phyloP scores from a whole-genome alignment of 495 filamentous ascomycete species.

The Chaetomium cochliodes region DNA sequence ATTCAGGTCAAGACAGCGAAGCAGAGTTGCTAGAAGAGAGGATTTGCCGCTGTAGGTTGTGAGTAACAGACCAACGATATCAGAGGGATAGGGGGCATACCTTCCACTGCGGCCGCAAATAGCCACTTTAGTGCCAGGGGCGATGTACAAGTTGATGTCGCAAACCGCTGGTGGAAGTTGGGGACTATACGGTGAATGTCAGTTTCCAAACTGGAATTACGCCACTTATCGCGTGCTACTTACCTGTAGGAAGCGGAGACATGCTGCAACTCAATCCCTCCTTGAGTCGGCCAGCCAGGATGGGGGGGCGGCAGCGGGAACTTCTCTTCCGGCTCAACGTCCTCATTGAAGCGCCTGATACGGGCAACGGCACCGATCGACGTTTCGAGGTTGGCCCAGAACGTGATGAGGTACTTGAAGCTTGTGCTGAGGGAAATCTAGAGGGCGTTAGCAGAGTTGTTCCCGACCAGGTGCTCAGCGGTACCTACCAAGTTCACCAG shows the following conservation, averaged over 20 bases:
- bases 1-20: slow-evolving; percentile 3
- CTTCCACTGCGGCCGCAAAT: slow-evolving; percentile 30
- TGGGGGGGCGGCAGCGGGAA: background rate
- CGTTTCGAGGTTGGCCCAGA: slow-evolving; percentile 45
- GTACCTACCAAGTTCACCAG: slow-evolving; percentile 14
- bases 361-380: slow-evolving; percentile 49
- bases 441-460: background rate
- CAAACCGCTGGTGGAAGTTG: slow-evolving; percentile 20
- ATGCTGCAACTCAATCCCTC: slow-evolving; percentile 50
- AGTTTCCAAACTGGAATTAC: slow-evolving; percentile 33
- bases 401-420: slow-evolving; percentile 32
- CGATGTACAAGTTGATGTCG: slow-evolving; percentile 29
- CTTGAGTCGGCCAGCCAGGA: slow-evolving; percentile 39
- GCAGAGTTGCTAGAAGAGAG: slow-evolving; percentile 11
- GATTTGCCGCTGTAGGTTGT: slow-evolving; percentile 12
- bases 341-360: slow-evolving; percentile 55
- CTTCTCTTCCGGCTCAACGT: slow-evolving; percentile 43
- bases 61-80: background rate
- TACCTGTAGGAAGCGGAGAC: slow-evolving; percentile 36
- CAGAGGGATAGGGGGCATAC: background rate
- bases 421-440: slow-evolving; percentile 32
- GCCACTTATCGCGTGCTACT: slow-evolving; percentile 47
- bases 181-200: slow-evolving; percentile 38
- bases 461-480: background rate
- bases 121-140: slow-evolving; percentile 23